Evolutionary conservation across 139 green algal species (phyloP).

Genomic region (Closterium sp.): DNA sequence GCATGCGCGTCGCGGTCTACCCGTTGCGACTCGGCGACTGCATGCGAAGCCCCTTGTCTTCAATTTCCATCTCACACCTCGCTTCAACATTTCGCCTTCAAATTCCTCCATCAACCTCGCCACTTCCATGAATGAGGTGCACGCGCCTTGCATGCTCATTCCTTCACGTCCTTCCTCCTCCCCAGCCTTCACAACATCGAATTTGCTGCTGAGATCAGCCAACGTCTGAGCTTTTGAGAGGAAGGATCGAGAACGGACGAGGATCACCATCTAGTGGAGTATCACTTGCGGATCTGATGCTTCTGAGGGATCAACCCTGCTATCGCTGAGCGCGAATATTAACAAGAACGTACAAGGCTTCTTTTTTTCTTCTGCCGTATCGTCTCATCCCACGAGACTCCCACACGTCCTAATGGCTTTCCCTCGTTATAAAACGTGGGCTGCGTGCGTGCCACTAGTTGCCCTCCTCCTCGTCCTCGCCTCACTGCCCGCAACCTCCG

Average conservation of each 20-base stretch:
- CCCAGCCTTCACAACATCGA: not conserved
- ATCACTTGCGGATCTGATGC: not conserved
- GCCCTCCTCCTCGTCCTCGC: not conserved
- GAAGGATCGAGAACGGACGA: not conserved
- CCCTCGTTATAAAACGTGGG: not conserved
- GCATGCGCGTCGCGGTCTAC: not conserved
- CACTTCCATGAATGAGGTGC: not conserved
- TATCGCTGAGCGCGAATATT: too few relatives aligned
- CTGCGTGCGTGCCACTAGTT: not conserved
- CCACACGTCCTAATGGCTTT: not conserved
- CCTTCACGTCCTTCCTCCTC: not conserved
- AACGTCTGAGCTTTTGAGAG: not conserved
- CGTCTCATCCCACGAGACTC: too few relatives aligned
- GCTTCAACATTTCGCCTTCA: not conserved
- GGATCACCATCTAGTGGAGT: not conserved
- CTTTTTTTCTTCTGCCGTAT: not conserved
- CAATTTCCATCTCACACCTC: not conserved
- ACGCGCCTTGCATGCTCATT: not conserved
- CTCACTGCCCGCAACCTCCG: not conserved
- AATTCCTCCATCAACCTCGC: not conserved
- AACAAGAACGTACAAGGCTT: too few relatives aligned
- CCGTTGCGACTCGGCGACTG: not conserved
- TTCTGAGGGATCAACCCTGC: too few relatives aligned
- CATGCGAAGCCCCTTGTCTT: not conserved
- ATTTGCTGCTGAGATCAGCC: not conserved